A percentile compares a stretch with the other conserved stretches of the same genome.
These are phyloP conservation scores for Chytridiales sp. DNA, from an alignment of 371 early-diverging fungal species.

Conservation along the genomic window DNA sequence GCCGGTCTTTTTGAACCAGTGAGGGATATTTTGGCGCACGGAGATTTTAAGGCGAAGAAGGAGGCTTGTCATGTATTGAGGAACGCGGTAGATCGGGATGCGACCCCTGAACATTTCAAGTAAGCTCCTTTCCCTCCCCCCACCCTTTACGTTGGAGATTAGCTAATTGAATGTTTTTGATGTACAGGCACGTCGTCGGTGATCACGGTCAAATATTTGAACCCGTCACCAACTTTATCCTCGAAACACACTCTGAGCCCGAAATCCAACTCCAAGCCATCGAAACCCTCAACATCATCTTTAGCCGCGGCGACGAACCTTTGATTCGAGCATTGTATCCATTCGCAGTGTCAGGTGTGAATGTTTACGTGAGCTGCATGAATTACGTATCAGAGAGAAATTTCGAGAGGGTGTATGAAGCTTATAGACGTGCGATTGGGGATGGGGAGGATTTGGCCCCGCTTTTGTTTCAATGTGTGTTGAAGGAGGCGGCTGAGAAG, in stretches of 20 bases:
- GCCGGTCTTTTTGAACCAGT: constrained; percentile 21
- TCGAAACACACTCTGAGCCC: constrained; percentile 2
- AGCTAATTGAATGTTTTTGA: neutral
- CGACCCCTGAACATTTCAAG: constrained; percentile 32
- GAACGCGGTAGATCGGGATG: constrained; percentile 30
- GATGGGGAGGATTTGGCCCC: constrained; percentile 8
- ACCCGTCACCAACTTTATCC: constrained; percentile 17
- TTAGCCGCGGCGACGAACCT: constrained; percentile 29
- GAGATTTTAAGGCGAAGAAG: constrained; percentile 13
- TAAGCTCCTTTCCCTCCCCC: neutral
- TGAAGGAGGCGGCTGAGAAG: constrained; percentile 1
- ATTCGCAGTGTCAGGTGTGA: constrained; percentile 14
- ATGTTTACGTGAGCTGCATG: constrained; percentile 30
- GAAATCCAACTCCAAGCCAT: constrained; percentile 21
- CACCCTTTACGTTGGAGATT: neutral
- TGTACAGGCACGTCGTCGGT: constrained; percentile 24
- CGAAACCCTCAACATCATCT: constrained; percentile 32
- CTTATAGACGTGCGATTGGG: neutral
- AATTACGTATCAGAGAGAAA: constrained; percentile 3
- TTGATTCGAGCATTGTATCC: constrained; percentile 25
- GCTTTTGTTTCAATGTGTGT: neutral
- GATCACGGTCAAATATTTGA: constrained; percentile 22
- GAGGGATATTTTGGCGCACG: neutral
- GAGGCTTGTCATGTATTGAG: constrained; percentile 29
- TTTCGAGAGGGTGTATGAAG: constrained; percentile 8